Conservation (phyloP, 768 basidiomycete genomes). For the Botryobasidium botryosum region DNA sequence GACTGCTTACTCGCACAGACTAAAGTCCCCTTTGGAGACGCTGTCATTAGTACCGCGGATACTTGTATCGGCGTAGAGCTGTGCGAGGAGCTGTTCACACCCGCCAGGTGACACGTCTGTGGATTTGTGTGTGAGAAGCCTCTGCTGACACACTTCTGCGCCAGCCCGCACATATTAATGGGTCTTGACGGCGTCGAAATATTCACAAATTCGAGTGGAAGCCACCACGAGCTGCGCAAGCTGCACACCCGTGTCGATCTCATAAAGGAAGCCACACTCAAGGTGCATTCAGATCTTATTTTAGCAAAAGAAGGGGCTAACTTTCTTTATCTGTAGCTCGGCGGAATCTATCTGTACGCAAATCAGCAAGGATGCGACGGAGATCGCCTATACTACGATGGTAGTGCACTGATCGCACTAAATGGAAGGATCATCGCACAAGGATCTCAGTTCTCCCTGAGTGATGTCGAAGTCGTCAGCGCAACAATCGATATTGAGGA, state of each 20-base stretch:
- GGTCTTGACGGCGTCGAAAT: constrained; percentile 98
- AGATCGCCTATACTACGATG: constrained; percentile 94
- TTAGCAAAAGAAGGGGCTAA: neutral
- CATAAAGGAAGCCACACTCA: constrained; percentile 91
- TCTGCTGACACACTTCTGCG: neutral
- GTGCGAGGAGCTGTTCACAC: constrained; percentile 96
- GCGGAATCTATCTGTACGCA: constrained; percentile 93
- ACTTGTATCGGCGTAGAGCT: constrained; percentile 95
- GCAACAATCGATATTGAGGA: constrained; percentile 97
- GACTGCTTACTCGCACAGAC: constrained; percentile 27
- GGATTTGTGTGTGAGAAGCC: neutral
- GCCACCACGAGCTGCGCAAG: constrained; percentile 97
- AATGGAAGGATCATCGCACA: constrained; percentile 89
- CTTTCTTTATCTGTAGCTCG: constrained; percentile 39
- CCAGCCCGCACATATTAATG: constrained; percentile 92
- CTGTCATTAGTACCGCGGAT: constrained; percentile 80
- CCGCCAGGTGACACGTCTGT: constrained; percentile 50
- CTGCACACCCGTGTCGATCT: constrained; percentile 79
- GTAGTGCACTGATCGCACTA: constrained; percentile 87
- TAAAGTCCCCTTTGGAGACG: constrained; percentile 92
- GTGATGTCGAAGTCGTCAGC: constrained; percentile 90
- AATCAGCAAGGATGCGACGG: constrained; percentile 99
- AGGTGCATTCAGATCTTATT: constrained; percentile 33
- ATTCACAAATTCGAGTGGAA: constrained; percentile 96
- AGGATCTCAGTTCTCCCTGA: constrained; percentile 89